These are phyloP conservation scores for Fraxinus pennsylvanica DNA, from an alignment of 257 asterid species.

Conservation along the genomic window DNA sequence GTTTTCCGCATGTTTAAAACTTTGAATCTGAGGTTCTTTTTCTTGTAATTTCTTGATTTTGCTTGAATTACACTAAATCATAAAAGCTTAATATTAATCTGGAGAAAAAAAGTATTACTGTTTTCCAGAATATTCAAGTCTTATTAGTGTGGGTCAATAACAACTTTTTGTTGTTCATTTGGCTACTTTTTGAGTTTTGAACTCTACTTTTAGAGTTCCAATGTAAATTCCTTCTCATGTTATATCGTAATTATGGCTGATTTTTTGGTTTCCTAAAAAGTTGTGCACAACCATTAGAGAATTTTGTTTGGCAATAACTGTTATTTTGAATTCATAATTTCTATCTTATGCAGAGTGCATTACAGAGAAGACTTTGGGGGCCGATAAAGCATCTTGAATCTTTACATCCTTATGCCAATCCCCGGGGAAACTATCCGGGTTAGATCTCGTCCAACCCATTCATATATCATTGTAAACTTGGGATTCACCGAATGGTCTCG, in stretches of 20 bases:
- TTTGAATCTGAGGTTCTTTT: constrained; percentile 33
- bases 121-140: constrained; percentile 19
- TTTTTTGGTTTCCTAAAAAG: neutral
- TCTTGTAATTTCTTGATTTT: neutral
- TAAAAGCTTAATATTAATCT: constrained; percentile 22
- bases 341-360: constrained; percentile 53
- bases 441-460: constrained; percentile 47
- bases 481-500: constrained; percentile 9
- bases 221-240: constrained; percentile 25
- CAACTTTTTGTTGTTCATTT: constrained; percentile 32
- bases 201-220: constrained; percentile 29
- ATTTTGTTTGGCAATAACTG: neutral
- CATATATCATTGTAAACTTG: neutral
- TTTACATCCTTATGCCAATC: constrained; percentile 76
- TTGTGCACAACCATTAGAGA: too few species aligned
- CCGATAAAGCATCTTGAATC: constrained; percentile 76
- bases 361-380: constrained; percentile 80
- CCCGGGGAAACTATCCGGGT: constrained; percentile 83
- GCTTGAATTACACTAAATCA: constrained; percentile 10
- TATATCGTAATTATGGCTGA: constrained; percentile 29
- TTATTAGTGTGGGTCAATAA: constrained; percentile 44
- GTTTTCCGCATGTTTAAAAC: neutral
- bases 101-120: neutral
- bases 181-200: constrained; percentile 25
- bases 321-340: constrained; percentile 25